phyloP scores from a whole-genome alignment of 257 asterid species.

The Marsdenia floribunda region DNA sequence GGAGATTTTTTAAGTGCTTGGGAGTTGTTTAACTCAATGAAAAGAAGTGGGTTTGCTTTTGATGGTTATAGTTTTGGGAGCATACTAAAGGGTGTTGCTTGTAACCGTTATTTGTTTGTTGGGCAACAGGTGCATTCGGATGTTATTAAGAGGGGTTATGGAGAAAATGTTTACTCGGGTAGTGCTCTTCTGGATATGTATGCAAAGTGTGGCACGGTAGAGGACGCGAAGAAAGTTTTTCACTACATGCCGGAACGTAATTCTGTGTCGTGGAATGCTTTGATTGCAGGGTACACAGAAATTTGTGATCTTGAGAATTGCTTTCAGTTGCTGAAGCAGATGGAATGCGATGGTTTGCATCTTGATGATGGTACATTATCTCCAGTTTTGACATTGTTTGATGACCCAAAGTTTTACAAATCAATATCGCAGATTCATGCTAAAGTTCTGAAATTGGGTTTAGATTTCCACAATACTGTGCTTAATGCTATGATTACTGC shows the following conservation, averaged over 20 bases:
- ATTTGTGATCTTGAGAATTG: constrained; percentile 37
- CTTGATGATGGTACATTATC: constrained; percentile 78
- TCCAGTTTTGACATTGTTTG: constrained; percentile 64
- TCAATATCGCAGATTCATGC: constrained; percentile 64
- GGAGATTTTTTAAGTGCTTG: constrained; percentile 44
- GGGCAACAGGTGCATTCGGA: constrained; percentile 73
- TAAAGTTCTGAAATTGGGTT: constrained; percentile 56
- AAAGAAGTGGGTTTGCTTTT: constrained; percentile 34
- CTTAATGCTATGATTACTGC: constrained; percentile 65
- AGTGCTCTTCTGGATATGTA: constrained; percentile 83
- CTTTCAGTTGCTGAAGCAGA: constrained; percentile 39
- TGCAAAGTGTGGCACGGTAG: constrained; percentile 53
- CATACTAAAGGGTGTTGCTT: constrained; percentile 65
- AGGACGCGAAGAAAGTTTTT: constrained; percentile 56
- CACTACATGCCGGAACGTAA: constrained; percentile 52
- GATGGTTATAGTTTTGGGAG: constrained; percentile 75
- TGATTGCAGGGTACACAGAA: constrained; percentile 72
- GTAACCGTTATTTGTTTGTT: constrained; percentile 23
- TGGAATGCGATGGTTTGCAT: constrained; percentile 53
- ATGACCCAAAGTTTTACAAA: constrained; percentile 30
- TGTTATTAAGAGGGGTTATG: constrained; percentile 56
- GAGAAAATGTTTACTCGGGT: constrained; percentile 57
- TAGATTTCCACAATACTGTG: constrained; percentile 52
- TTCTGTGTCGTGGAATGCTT: constrained; percentile 78
- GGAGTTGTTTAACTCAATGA: constrained; percentile 56